These are phyloP conservation scores for Punica granatum DNA, from an alignment of 345 rosid genomes.

Conservation along the genomic window DNA sequence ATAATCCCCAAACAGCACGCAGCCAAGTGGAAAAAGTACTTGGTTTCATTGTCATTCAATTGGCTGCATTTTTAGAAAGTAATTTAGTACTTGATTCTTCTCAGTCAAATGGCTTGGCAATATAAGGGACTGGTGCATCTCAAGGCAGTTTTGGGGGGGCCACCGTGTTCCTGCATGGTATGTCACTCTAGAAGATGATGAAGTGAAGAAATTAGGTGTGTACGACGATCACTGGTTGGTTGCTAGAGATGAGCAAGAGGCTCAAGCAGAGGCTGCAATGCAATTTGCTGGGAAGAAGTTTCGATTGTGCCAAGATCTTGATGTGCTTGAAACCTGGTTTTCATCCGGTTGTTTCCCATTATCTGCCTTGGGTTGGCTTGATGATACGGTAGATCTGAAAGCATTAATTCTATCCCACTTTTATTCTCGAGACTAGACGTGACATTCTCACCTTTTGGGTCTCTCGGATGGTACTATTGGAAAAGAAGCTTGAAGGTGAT, in stretches of 20 bases:
- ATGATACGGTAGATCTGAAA: conserved; percentile 74
- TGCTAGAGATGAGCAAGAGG: conserved; percentile 67
- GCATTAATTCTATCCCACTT: conserved; percentile 88
- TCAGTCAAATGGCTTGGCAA: conserved; percentile 87
- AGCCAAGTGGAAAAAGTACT: conserved; percentile 90
- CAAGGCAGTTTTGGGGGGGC: conserved; percentile 99
- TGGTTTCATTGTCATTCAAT: neutral
- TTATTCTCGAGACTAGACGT: conserved; percentile 91
- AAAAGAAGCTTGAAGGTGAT: conserved; percentile 75
- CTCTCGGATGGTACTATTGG: conserved; percentile 94
- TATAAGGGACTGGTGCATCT: conserved; percentile 93
- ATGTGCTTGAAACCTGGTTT: conserved; percentile 96
- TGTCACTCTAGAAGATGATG: conserved; percentile 68
- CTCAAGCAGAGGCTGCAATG: conserved; percentile 43
- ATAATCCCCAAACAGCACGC: conserved; percentile 81
- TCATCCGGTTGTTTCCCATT: conserved; percentile 88
- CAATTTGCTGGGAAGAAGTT: conserved; percentile 71
- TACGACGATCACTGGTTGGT: conserved; percentile 86
- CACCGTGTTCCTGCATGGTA: conserved; percentile 96
- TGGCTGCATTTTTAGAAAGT: neutral
- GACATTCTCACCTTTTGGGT: conserved; percentile 97
- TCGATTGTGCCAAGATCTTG: conserved; percentile 74
- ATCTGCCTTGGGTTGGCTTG: conserved; percentile 89
- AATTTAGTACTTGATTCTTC: neutral
- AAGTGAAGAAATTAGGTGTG: conserved; percentile 59